A percentile compares a stretch with the other conserved stretches of the same genome.
Evolutionary conservation across 2,329 filamentous ascomycete genomes (phyloP).

Genomic region (Aspergillus oerlinghausenensis): DNA sequence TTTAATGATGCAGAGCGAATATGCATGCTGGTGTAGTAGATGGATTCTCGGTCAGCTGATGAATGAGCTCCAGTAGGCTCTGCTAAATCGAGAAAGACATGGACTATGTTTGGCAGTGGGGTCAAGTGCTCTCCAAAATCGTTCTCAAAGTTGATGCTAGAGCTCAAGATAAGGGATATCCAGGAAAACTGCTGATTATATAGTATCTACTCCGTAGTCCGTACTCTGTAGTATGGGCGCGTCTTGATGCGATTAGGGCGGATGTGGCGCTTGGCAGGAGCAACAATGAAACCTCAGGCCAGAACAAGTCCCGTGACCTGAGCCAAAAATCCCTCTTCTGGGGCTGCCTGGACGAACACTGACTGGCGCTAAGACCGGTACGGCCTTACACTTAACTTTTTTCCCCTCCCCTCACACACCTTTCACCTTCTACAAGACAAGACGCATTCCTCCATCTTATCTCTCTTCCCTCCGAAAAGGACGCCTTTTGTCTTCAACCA

Average conservation of each 20-base stretch:
- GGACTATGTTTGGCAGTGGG: background rate
- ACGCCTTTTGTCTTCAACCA: slow-evolving; percentile 3
- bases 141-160: background rate
- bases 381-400: slow-evolving; percentile 10
- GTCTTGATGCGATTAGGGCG: slow-evolving; percentile 17
- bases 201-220: background rate
- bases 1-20: background rate
- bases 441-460: slow-evolving; percentile 8
- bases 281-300: background rate
- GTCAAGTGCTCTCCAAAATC: background rate
- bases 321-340: background rate
- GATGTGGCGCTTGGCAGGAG: slow-evolving; percentile 17
- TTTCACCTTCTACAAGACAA: background rate
- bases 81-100: background rate
- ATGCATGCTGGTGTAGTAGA: background rate
- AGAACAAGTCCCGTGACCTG: background rate
- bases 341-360: background rate
- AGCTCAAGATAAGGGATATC: background rate
- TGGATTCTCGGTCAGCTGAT: background rate
- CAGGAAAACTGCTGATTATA: background rate
- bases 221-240: background rate
- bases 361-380: background rate
- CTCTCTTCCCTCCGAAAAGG: slow-evolving; percentile 3
- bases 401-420: slow-evolving; percentile 19
- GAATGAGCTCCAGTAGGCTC: too few relatives aligned